A percentile compares a stretch with the other conserved stretches of the same genome.
phyloP scores from a whole-genome alignment of 257 asterid species.

The Fraxinus pennsylvanica region DNA sequence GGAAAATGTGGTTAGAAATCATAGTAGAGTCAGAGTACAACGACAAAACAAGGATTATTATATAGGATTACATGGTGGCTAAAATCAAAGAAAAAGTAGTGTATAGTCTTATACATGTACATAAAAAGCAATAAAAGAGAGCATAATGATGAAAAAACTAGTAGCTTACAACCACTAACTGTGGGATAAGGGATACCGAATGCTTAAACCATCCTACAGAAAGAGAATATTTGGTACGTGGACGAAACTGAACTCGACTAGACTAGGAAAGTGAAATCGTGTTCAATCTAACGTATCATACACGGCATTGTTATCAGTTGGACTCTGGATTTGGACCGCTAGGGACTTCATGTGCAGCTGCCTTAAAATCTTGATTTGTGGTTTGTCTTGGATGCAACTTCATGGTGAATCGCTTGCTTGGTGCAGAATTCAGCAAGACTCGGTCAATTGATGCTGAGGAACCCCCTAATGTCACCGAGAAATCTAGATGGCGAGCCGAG shows the following conservation, averaged over 20 bases:
- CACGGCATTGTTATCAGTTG: constrained; percentile 36
- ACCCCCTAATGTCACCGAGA: constrained; percentile 18
- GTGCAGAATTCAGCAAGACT: constrained; percentile 27
- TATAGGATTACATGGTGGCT: not conserved
- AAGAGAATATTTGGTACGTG: not conserved
- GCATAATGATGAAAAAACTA: no score
- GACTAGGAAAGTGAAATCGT: not conserved
- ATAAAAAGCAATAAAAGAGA: not conserved
- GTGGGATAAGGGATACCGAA: no score
- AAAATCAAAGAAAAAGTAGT: not conserved
- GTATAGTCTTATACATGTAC: not conserved
- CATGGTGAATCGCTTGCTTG: constrained; percentile 29
- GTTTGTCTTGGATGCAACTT: constrained; percentile 24
- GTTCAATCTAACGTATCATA: not conserved
- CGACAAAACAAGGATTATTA: not conserved
- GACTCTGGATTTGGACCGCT: constrained; percentile 91
- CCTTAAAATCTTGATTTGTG: constrained; percentile 34
- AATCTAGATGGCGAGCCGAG: constrained; percentile 17
- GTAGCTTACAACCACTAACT: no score
- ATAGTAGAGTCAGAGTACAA: not conserved
- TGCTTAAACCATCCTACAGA: no score
- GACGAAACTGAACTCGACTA: not conserved
- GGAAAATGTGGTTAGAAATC: not conserved
- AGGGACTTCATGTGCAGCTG: constrained; percentile 78
- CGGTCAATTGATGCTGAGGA: constrained; percentile 32